Evolutionary conservation across 2,329 filamentous ascomycete species (phyloP).

Genomic region (Chlorencoelia australis): DNA sequence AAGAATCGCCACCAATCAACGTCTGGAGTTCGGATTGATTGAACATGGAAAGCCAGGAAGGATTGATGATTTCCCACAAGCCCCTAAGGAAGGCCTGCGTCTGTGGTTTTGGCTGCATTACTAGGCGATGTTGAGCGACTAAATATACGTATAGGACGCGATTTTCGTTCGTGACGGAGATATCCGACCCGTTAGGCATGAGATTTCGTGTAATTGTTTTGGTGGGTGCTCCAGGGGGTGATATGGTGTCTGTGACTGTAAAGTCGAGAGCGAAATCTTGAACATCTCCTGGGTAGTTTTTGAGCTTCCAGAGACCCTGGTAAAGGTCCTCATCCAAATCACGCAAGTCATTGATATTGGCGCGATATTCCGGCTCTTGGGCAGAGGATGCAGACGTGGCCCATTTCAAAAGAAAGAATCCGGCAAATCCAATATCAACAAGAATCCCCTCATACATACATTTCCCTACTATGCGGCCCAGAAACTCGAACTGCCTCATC

Average conservation of each 20-base stretch:
- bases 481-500: constrained; percentile 73
- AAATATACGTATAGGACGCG: constrained; percentile 89
- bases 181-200: constrained; percentile 64
- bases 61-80: constrained; percentile 78
- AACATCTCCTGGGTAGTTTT: constrained; percentile 77
- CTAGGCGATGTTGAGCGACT: constrained; percentile 77
- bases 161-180: constrained; percentile 81
- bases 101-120: constrained; percentile 69
- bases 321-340: constrained; percentile 89
- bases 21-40: constrained; percentile 93
- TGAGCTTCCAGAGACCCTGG: constrained; percentile 70
- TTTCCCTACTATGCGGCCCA: constrained; percentile 88
- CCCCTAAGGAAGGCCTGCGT: constrained; percentile 82
- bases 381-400: constrained; percentile 60
- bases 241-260: constrained; percentile 70
- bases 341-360: constrained; percentile 88
- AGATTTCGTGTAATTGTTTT: constrained; percentile 66
- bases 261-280: constrained; percentile 78
- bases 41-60: constrained; percentile 95
- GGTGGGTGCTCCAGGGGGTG: constrained; percentile 34
- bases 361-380: constrained; percentile 65
- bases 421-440: constrained; percentile 84
- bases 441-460: constrained; percentile 96
- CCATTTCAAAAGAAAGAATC: constrained; percentile 97
- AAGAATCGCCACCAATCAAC: constrained; percentile 78